A percentile compares a stretch with the other conserved stretches of the same genome.
These are phyloP conservation scores for Plasmodium blacklocki DNA, from an alignment of 169 alveolate genomes.

Conservation along the genomic window DNA sequence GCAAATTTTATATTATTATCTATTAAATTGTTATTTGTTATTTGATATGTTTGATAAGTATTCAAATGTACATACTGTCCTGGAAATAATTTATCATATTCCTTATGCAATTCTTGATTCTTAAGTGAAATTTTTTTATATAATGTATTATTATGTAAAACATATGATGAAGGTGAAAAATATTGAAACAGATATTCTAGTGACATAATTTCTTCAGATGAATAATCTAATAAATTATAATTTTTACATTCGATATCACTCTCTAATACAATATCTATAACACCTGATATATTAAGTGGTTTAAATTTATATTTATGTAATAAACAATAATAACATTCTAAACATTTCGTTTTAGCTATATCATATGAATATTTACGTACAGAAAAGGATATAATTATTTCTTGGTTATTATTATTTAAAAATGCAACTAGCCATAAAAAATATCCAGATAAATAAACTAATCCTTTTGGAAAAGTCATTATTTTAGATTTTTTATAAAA, in stretches of 20 bases:
- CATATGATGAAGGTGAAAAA: conserved; percentile 70
- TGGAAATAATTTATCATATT: conserved; percentile 39
- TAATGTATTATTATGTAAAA: conserved; percentile 18
- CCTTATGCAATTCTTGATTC: background rate
- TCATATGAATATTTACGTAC: conserved; percentile 67
- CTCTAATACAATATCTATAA: conserved; percentile 49
- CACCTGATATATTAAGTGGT: conserved; percentile 67
- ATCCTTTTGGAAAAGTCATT: conserved; percentile 52
- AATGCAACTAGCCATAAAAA: conserved; percentile 68
- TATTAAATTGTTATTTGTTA: background rate
- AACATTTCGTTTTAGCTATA: conserved; percentile 39
- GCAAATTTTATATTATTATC: background rate
- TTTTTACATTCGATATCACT: conserved; percentile 48
- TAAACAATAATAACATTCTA: conserved; percentile 55
- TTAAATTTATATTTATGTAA: conserved; percentile 35
- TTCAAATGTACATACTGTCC: conserved; percentile 17
- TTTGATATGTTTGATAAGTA: conserved; percentile 8
- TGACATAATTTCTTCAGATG: conserved; percentile 46
- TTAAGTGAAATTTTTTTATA: conserved; percentile 31
- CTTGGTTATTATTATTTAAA: conserved; percentile 44
- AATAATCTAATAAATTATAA: conserved; percentile 54
- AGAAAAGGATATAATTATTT: conserved; percentile 52
- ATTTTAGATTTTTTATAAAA: conserved; percentile 71
- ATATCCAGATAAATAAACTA: conserved; percentile 71
- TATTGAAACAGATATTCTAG: conserved; percentile 40